A percentile compares a stretch with the other conserved stretches of the same genome.
Conservation (phyloP, 306 rosid species). For the Prunus armeniaca region DNA sequence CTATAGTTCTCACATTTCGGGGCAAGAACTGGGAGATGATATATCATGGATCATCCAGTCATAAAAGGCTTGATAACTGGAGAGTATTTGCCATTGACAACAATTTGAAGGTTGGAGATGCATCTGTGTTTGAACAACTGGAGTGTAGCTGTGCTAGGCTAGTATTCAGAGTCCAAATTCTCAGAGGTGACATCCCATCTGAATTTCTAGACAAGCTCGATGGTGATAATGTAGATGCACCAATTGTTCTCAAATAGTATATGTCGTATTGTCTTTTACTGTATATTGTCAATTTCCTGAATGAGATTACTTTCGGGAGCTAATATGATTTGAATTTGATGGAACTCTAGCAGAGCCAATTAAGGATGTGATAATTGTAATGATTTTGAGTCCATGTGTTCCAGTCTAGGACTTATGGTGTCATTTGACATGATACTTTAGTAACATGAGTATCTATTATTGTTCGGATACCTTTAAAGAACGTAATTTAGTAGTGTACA, state of each 20-base stretch:
- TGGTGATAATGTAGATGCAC: conserved; percentile 25
- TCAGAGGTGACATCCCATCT: conserved; percentile 60
- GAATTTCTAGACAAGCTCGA: conserved; percentile 18
- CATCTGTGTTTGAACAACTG: conserved; percentile 53
- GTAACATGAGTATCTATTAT: neutral
- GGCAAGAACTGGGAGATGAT: conserved; percentile 45
- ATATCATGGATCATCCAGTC: conserved; percentile 18
- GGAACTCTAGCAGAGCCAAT: neutral
- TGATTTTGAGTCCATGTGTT: neutral
- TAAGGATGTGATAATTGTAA: neutral
- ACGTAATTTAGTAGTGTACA: neutral
- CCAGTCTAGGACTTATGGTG: neutral
- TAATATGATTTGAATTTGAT: neutral
- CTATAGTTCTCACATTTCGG: conserved; percentile 22
- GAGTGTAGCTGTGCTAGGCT: conserved; percentile 22
- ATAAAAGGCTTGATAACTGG: conserved; percentile 39
- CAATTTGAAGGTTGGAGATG: conserved; percentile 53
- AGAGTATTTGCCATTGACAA: conserved; percentile 41
- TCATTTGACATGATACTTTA: neutral
- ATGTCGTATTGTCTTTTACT: neutral
- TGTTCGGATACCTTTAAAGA: neutral
- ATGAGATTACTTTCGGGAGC: neutral
- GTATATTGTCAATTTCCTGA: neutral
- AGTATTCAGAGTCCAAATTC: conserved; percentile 52
- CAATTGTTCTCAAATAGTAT: conserved; percentile 37